Evolutionary conservation across 2,329 filamentous ascomycete genomes (phyloP).

Genomic region (Torrubiellomyces zombiae): DNA sequence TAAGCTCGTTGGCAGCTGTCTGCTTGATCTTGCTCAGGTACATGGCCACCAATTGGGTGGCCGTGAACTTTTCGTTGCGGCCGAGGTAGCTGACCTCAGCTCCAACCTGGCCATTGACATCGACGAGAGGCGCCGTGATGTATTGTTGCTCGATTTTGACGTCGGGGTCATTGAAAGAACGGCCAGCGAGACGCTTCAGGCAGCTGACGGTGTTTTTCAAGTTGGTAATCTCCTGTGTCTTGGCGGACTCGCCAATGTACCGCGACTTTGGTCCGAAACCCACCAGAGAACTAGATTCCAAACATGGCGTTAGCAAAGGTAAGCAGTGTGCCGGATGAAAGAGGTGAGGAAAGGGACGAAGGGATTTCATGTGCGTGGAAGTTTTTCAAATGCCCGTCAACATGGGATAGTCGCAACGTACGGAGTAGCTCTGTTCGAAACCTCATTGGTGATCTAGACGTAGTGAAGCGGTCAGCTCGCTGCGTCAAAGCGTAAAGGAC

Average conservation of each 20-base stretch:
- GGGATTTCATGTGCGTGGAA: slow-evolving; percentile 9
- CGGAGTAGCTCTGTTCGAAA: slow-evolving; percentile 95
- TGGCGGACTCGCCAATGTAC: slow-evolving; percentile 87
- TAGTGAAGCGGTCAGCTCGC: slow-evolving; percentile 6
- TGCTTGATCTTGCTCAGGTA: slow-evolving; percentile 88
- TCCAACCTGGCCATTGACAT: slow-evolving; percentile 86
- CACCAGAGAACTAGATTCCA: slow-evolving; percentile 61
- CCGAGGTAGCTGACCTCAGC: slow-evolving; percentile 86
- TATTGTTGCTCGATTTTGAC: slow-evolving; percentile 83
- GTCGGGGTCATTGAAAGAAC: slow-evolving; percentile 77
- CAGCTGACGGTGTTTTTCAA: slow-evolving; percentile 95
- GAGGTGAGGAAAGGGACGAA: slow-evolving; percentile 1
- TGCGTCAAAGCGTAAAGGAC: no score
- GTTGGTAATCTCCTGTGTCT: slow-evolving; percentile 98
- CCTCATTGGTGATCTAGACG: slow-evolving; percentile 86
- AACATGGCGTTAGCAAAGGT: background rate
- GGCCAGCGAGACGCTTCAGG: slow-evolving; percentile 83
- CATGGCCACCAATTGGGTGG: slow-evolving; percentile 87
- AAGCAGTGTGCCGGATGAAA: no score
- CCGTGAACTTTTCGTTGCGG: slow-evolving; percentile 91
- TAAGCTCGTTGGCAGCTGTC: slow-evolving; percentile 74
- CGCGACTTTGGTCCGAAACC: slow-evolving; percentile 88
- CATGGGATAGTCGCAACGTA: slow-evolving; percentile 38
- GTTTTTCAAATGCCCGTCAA: no score
- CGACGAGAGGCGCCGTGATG: slow-evolving; percentile 70